Conservation (phyloP, 306 rosid species). For the Pyrus betulifolia region DNA sequence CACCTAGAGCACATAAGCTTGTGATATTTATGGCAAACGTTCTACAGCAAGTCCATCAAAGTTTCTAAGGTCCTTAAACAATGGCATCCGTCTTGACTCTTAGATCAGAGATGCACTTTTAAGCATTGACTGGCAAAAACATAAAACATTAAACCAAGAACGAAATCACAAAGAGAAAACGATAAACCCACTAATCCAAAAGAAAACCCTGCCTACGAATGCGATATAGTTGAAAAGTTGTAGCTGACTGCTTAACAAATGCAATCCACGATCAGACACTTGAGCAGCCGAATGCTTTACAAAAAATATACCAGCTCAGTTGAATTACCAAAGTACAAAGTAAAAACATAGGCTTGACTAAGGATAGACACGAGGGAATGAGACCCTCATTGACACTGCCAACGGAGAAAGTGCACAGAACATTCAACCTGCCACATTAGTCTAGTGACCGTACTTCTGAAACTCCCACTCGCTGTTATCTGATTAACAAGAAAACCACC, state of each 20-base stretch:
- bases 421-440: neutral
- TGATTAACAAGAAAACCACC: slow-evolving; percentile 20
- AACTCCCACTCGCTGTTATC: slow-evolving; percentile 99
- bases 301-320: neutral
- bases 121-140: neutral
- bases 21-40: no score
- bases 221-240: neutral
- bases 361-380: neutral
- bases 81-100: no score
- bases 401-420: neutral
- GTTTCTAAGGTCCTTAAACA: no score
- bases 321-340: neutral
- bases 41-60: no score
- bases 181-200: neutral
- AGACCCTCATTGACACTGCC: neutral
- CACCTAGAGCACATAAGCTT: no score
- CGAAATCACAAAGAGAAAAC: neutral
- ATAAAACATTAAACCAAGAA: neutral
- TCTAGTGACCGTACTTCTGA: slow-evolving; percentile 96
- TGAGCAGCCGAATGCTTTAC: neutral
- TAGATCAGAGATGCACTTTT: neutral
- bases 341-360: neutral
- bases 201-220: neutral
- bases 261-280: neutral
- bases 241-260: neutral